Base-by-base conservation (phyloP, 1,284 basidiomycete genomes). In the Coniophora puteana region DNA sequence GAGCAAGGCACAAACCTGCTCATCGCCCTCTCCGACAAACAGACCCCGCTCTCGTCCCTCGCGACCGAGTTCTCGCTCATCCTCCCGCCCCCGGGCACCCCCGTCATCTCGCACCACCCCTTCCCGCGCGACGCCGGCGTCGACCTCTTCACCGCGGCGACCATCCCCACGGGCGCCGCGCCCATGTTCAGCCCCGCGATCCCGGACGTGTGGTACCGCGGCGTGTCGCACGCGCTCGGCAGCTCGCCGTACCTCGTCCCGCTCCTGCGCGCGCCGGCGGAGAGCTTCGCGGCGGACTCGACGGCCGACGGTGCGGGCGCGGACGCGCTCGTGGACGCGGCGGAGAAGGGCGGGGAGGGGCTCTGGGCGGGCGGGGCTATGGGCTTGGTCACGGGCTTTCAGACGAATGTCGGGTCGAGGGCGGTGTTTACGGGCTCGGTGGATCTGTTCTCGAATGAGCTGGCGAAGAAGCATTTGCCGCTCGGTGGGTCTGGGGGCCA, bases 311-410 rank as follows among this genome's bases (percentile, higher is more conserved):
- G 82, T 44, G 63, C 72, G 2, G 74, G 67, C 22, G 77, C 77
- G 4, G 75, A 80, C 42, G 67, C 71, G 0, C 45, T 88, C 4
- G 72, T 78, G 1, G 84, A 86, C 25, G 75, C 83, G 4, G 63
- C 79, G 1, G 83, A 82, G 44, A 87, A 76, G 59, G 78, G 71
- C 42, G 87, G 80, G 8, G 85, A 89, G 62, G 75, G 83, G 46
- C 66, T 84, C 43, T 90, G 87, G 76, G 86, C 86, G 0, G 93
- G 92, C 4, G 79, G 78, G 47, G 74, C 77, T 26, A 71, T 92
- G 30, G 72, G 76, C 21, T 69, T 97, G 27, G 90, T 93, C 32
- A 87, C 85, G 4, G 94, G 90, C 5, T 89, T 98, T 73, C 95
- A 99, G 67, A 80, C 91, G 1, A 67, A 73, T 18, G 78, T 79